Percentiles rank a stretch among this genome's conserved stretches.
phyloP scores from a whole-genome alignment of 257 asterid genomes.

The Solanum bulbocastanum region DNA sequence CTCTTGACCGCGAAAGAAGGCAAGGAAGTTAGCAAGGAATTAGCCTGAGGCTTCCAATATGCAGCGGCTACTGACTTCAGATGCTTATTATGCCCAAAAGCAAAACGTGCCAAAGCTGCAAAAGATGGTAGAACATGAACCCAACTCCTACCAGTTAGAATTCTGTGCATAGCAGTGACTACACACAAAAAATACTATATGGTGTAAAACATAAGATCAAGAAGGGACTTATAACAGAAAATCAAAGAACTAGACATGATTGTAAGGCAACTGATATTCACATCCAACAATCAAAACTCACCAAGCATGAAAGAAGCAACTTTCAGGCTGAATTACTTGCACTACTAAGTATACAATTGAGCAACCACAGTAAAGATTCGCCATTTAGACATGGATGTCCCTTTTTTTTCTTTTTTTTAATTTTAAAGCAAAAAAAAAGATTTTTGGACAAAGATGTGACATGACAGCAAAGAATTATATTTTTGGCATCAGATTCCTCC shows the following conservation, averaged over 20 bases:
- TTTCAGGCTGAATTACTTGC: background rate
- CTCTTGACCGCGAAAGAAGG: constrained; percentile 67
- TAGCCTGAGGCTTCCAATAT: constrained; percentile 70
- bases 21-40: constrained; percentile 70
- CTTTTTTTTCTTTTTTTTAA: background rate
- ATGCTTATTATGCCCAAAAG: constrained; percentile 93
- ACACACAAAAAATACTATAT: background rate
- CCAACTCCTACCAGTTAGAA: background rate
- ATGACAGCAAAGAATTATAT: background rate
- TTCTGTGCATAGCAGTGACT: background rate
- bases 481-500: background rate
- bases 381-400: background rate
- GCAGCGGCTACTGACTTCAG: constrained; percentile 91
- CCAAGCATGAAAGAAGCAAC: background rate
- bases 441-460: background rate
- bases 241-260: background rate
- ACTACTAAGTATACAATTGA: background rate
- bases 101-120: constrained; percentile 95
- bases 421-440: background rate
- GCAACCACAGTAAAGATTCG: background rate
- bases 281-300: background rate
- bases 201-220: background rate
- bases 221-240: background rate
- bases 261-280: background rate
- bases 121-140: background rate